Conservation (phyloP, 1,284 basidiomycete genomes). For the Fistulinella staudtii region DNA sequence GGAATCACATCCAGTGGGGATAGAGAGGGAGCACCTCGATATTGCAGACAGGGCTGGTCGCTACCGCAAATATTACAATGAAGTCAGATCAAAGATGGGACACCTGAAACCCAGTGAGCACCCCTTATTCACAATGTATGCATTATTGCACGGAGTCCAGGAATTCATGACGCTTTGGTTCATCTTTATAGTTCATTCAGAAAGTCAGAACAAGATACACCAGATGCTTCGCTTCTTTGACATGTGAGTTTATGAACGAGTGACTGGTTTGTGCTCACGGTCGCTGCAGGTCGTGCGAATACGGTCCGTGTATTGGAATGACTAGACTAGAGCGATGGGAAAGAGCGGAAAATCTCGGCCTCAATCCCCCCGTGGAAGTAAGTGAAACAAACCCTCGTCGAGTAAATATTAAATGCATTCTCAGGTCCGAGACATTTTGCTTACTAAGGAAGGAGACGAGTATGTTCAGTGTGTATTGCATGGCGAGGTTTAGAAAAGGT, state of each 20-base stretch:
- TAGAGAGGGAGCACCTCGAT: slow-evolving; percentile 15
- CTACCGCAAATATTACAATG: slow-evolving; percentile 44
- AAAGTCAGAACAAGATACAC: slow-evolving; percentile 59
- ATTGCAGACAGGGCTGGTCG: slow-evolving; percentile 38
- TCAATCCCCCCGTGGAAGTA: slow-evolving; percentile 83
- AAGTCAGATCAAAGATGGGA: slow-evolving; percentile 54
- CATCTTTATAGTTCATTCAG: slow-evolving; percentile 50
- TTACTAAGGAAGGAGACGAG: slow-evolving; percentile 48
- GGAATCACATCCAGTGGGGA: neutral
- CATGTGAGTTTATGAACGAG: slow-evolving; percentile 42
- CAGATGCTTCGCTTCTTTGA: slow-evolving; percentile 81
- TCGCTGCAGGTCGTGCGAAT: slow-evolving; percentile 62
- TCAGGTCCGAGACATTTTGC: slow-evolving; percentile 74
- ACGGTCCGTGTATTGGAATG: slow-evolving; percentile 84
- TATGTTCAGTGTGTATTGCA: slow-evolving; percentile 51
- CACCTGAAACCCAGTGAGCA: slow-evolving; percentile 56
- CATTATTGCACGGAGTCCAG: neutral
- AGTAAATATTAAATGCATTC: neutral
- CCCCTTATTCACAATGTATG: neutral
- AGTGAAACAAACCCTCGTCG: neutral
- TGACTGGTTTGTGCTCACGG: slow-evolving; percentile 1
- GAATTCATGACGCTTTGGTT: neutral
- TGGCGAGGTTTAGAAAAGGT: slow-evolving; percentile 37
- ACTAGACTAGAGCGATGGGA: slow-evolving; percentile 86
- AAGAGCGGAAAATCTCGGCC: slow-evolving; percentile 73